Evolutionary conservation across 2,329 filamentous ascomycete genomes (phyloP).

Genomic region (Pestalotiopsis sp.): DNA sequence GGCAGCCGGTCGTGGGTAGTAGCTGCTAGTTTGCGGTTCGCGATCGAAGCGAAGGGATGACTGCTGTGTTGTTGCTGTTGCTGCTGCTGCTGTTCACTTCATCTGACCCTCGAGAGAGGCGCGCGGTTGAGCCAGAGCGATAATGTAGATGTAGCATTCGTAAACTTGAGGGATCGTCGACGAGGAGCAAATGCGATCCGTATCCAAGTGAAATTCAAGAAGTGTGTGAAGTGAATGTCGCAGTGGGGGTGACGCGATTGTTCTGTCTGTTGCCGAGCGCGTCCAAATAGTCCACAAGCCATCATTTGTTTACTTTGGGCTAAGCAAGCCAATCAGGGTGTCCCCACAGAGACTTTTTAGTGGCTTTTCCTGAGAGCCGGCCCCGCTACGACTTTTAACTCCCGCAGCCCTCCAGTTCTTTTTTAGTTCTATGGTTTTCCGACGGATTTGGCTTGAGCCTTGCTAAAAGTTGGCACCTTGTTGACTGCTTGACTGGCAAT

Average conservation of each 20-base stretch:
- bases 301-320: constrained; percentile 44
- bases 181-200: not conserved
- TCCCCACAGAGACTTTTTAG: not conserved
- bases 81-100: constrained; percentile 11
- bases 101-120: not conserved
- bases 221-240: constrained; percentile 1
- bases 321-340: constrained; percentile 19
- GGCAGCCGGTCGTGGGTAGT: not conserved
- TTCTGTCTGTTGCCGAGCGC: not conserved
- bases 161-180: not conserved
- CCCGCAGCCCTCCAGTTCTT: not conserved
- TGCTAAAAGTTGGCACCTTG: too few relatives aligned
- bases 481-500: too few relatives aligned
- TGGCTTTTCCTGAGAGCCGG: not conserved
- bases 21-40: not conserved
- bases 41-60: not conserved
- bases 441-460: too few relatives aligned
- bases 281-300: constrained; percentile 1
- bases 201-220: not conserved
- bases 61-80: not conserved
- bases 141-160: not conserved
- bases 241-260: constrained; percentile 17
- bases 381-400: too few relatives aligned
- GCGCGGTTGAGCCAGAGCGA: not conserved
- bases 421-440: too few relatives aligned